phyloP scores from a whole-genome alignment of 192 early-diverging fungal species.

The Chytriomyces confervae region DNA sequence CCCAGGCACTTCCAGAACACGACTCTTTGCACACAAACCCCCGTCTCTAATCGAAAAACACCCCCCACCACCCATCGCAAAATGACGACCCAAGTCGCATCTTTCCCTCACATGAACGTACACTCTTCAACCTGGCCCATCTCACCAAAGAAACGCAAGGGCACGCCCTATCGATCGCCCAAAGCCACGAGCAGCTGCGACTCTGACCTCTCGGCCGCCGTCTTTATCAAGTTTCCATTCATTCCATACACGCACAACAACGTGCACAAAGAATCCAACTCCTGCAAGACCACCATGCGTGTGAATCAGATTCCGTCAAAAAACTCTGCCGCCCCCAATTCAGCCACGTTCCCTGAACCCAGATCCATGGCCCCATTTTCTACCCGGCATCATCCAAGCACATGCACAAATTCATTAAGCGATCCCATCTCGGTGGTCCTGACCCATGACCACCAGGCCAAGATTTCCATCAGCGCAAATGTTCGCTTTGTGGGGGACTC shows the following conservation, averaged over 20 bases:
- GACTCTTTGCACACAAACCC: too few relatives aligned
- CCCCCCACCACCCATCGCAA: too few relatives aligned
- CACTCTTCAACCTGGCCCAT: neutral
- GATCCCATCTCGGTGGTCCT: neutral
- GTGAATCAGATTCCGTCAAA: too few relatives aligned
- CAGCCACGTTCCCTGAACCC: neutral
- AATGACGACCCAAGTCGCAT: too few relatives aligned
- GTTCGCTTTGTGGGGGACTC: constrained; percentile 17
- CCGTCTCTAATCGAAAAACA: too few relatives aligned
- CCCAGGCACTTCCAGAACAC: too few relatives aligned
- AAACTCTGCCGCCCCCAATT: too few relatives aligned
- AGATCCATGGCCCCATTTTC: neutral
- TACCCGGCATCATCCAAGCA: neutral
- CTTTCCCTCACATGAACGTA: too few relatives aligned
- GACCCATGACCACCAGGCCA: too few relatives aligned
- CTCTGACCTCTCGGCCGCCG: neutral
- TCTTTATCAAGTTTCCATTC: constrained; percentile 21
- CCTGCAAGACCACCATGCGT: too few relatives aligned
- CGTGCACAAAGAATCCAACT: neutral
- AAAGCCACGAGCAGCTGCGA: neutral
- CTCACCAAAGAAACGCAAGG: constrained; percentile 8
- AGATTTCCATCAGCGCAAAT: neutral
- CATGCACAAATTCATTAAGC: neutral
- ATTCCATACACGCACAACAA: neutral
- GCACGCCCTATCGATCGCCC: constrained; percentile 1